Evolutionary conservation across 352 stramenopile species (phyloP).

Genomic region (Phytophthora fragariae): DNA sequence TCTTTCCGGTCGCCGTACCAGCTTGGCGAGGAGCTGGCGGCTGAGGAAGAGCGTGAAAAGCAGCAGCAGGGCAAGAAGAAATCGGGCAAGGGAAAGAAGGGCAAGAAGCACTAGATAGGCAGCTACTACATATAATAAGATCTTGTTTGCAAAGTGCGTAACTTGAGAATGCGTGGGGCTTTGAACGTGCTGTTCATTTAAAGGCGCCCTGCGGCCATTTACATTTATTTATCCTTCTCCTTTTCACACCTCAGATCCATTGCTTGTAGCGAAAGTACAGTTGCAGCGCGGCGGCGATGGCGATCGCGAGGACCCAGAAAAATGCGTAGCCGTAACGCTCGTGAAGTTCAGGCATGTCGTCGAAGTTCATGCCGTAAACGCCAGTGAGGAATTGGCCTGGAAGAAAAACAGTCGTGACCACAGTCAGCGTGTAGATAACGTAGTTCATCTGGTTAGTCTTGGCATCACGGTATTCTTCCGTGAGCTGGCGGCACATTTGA

Average conservation of each 20-base stretch:
- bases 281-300: constrained; percentile 70
- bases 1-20: constrained; percentile 82
- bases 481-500: constrained; percentile 82
- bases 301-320: constrained; percentile 83
- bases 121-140: constrained; percentile 3
- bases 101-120: constrained; percentile 45
- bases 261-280: constrained; percentile 88
- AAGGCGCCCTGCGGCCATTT: background rate
- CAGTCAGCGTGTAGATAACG: constrained; percentile 92
- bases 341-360: constrained; percentile 89
- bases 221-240: background rate
- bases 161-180: background rate
- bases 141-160: constrained; percentile 2
- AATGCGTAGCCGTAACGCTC: constrained; percentile 81
- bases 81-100: constrained; percentile 44
- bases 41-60: constrained; percentile 74
- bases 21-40: constrained; percentile 78
- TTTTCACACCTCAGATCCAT: constrained; percentile 60
- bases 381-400: constrained; percentile 90
- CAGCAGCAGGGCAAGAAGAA: constrained; percentile 64
- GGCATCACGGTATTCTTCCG: constrained; percentile 84
- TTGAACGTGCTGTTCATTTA: background rate
- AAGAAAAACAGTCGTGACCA: constrained; percentile 90
- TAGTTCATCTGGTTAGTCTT: constrained; percentile 91
- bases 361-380: constrained; percentile 93